A percentile compares a stretch with the other conserved stretches of the same genome.
Conservation (phyloP, 2,329 filamentous ascomycete genomes). For the Knufia petricola region DNA sequence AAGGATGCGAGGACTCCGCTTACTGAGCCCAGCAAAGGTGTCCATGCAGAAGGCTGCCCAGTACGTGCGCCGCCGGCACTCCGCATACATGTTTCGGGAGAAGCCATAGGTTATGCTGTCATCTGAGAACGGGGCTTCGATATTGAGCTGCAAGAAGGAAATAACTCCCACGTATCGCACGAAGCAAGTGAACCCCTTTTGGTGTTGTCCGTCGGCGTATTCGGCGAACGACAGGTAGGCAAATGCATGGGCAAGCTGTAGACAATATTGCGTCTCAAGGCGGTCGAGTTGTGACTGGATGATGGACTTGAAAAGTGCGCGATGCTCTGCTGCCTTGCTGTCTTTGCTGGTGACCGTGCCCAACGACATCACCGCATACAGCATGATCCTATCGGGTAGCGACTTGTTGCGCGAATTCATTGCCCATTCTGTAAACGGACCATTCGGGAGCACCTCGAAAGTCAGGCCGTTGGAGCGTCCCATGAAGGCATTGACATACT, state of each 20-base stretch:
- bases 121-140: conserved; percentile 37
- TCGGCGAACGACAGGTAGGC: conserved; percentile 59
- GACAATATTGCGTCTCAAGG: conserved; percentile 42
- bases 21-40: conserved; percentile 52
- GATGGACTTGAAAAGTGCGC: conserved; percentile 44
- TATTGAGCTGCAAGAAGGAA: conserved; percentile 52
- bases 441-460: conserved; percentile 48
- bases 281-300: conserved; percentile 49
- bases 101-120: conserved; percentile 46
- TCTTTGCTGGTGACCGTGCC: conserved; percentile 46
- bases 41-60: conserved; percentile 65
- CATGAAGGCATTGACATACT: conserved; percentile 49
- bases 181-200: conserved; percentile 54
- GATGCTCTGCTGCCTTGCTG: conserved; percentile 35
- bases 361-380: conserved; percentile 51
- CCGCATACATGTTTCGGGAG: conserved; percentile 48
- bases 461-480: conserved; percentile 45
- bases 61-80: conserved; percentile 60
- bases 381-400: conserved; percentile 47
- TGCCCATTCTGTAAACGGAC: conserved; percentile 47
- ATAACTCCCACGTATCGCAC: conserved; percentile 53
- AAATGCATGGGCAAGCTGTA: conserved; percentile 59
- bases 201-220: conserved; percentile 50
- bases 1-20: conserved; percentile 46
- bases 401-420: conserved; percentile 40